These are phyloP conservation scores for Peronospora destructor DNA, from an alignment of 352 stramenopile species.

Conservation along the genomic window DNA sequence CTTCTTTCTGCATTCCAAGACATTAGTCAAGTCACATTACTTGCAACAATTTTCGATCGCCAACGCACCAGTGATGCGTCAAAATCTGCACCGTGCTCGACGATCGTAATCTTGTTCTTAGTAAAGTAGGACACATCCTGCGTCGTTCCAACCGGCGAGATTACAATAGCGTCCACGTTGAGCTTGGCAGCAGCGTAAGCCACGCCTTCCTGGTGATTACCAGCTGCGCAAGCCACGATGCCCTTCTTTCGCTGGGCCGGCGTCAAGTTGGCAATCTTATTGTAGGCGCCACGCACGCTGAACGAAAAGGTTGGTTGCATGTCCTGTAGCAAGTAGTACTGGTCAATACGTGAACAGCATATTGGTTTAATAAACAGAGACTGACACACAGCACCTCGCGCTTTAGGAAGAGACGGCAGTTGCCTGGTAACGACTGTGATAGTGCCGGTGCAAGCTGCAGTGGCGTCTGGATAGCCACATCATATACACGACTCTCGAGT, in stretches of 20 bases:
- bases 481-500: constrained; percentile 80
- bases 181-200: constrained; percentile 91
- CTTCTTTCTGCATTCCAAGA: constrained; percentile 61
- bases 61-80: constrained; percentile 84
- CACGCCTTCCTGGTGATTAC: constrained; percentile 97
- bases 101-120: constrained; percentile 85
- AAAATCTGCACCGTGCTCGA: constrained; percentile 95
- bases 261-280: constrained; percentile 96
- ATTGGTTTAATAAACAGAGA: background rate
- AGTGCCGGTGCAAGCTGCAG: constrained; percentile 54
- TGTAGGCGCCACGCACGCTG: constrained; percentile 97
- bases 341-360: background rate
- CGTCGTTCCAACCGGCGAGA: constrained; percentile 93
- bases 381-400: constrained; percentile 61
- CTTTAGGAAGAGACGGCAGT: constrained; percentile 86
- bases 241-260: constrained; percentile 66
- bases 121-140: constrained; percentile 76
- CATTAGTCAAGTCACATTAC: constrained; percentile 1
- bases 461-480: constrained; percentile 71
- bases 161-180: constrained; percentile 91
- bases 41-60: background rate
- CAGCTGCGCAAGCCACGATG: constrained; percentile 75
- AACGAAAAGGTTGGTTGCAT: constrained; percentile 98
- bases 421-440: constrained; percentile 41
- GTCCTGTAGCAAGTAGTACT: constrained; percentile 47